phyloP scores from a whole-genome alignment of 2,329 filamentous ascomycete genomes.

The Trichophyton rubrum region DNA sequence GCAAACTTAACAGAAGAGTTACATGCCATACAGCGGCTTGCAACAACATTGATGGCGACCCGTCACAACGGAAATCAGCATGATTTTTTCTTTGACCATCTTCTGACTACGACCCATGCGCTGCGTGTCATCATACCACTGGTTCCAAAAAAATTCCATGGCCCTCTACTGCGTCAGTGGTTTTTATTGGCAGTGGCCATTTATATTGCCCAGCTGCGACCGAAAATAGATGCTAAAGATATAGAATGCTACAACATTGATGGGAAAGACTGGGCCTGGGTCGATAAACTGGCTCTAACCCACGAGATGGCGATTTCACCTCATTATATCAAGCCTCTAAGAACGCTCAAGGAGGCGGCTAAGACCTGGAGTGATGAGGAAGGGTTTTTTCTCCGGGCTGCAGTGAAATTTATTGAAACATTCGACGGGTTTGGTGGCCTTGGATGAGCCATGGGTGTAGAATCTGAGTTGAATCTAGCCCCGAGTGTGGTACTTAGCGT shows the following conservation, averaged over 20 bases:
- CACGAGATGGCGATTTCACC: constrained; percentile 58
- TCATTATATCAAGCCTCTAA: constrained; percentile 74
- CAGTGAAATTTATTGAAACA: constrained; percentile 37
- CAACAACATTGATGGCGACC: constrained; percentile 37
- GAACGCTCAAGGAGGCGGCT: constrained; percentile 60
- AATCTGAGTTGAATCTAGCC: constrained; percentile 6
- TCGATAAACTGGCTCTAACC: constrained; percentile 57
- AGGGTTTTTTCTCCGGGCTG: constrained; percentile 38
- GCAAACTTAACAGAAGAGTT: constrained; percentile 51
- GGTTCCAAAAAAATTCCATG: constrained; percentile 59
- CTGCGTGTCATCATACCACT: constrained; percentile 72
- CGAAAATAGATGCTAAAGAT: constrained; percentile 50
- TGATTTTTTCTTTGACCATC: constrained; percentile 71
- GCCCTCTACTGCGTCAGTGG: constrained; percentile 70
- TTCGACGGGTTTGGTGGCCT: constrained; percentile 24
- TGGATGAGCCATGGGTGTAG: neutral
- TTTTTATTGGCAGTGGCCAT: constrained; percentile 70
- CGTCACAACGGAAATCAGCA: constrained; percentile 43
- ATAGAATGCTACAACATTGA: constrained; percentile 49
- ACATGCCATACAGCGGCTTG: constrained; percentile 47
- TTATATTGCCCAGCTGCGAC: constrained; percentile 64
- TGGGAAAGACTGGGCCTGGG: constrained; percentile 62
- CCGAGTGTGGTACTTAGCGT: neutral
- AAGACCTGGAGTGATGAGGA: constrained; percentile 35
- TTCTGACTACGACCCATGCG: constrained; percentile 77